These are phyloP conservation scores for Arctium minus DNA, from an alignment of 129 eudicot species.

Conservation along the genomic window DNA sequence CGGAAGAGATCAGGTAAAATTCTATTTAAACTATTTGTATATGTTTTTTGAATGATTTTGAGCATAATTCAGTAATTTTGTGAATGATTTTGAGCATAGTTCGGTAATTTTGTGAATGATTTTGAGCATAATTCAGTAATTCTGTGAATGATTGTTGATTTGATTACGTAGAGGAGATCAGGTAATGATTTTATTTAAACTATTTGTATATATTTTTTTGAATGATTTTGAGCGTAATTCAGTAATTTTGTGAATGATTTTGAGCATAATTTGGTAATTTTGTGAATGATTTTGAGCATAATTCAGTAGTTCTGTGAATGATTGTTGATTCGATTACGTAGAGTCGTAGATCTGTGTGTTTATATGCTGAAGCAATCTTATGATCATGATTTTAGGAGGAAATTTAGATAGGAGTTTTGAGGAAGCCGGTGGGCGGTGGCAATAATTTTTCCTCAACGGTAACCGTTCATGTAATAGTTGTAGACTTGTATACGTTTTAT, in stretches of 20 bases:
- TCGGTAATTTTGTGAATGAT: background rate
- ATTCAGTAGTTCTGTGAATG: background rate
- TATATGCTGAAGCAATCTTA: background rate
- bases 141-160: background rate
- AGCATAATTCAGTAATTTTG: background rate
- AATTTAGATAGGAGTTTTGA: background rate
- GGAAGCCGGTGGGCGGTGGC: background rate
- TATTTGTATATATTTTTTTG: background rate
- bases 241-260: background rate
- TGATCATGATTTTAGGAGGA: background rate
- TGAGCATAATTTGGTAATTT: background rate
- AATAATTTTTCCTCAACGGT: background rate
- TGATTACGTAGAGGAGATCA: slow-evolving; percentile 37
- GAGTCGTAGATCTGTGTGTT: slow-evolving; percentile 8
- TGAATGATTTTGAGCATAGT: background rate
- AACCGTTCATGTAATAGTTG: background rate
- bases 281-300: background rate
- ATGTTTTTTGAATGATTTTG: background rate
- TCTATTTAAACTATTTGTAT: background rate
- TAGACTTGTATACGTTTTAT: background rate
- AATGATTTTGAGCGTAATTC: background rate
- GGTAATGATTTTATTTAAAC: slow-evolving; percentile 24
- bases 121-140: background rate
- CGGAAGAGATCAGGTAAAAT: slow-evolving; percentile 63
- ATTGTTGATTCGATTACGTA: background rate